These are phyloP conservation scores for Colletotrichum orchidophilum DNA, from an alignment of 2,329 filamentous ascomycete species.

Conservation along the genomic window DNA sequence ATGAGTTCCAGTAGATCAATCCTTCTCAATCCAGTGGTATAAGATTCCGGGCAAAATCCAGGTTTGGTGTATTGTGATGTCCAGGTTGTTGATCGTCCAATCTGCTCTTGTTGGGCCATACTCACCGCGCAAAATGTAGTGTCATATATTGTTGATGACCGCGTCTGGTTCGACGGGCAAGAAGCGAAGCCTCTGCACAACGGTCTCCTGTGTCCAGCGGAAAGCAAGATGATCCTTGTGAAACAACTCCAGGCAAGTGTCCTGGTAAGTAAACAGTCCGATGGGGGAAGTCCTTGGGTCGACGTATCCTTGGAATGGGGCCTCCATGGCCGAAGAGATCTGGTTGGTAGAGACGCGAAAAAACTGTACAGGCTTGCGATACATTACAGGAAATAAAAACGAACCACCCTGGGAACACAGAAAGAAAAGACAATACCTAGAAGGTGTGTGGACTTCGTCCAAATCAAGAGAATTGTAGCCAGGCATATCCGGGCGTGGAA, in stretches of 20 bases:
- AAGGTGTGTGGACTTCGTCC: slow-evolving; percentile 68
- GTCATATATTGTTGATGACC: slow-evolving; percentile 39
- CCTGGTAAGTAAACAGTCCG: slow-evolving; percentile 8
- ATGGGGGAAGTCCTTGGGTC: slow-evolving; percentile 15
- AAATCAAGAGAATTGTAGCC: slow-evolving; percentile 64
- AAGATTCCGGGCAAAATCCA: slow-evolving; percentile 6
- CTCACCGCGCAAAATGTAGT: slow-evolving; percentile 42
- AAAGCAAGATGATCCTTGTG: background rate
- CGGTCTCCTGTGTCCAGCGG: slow-evolving; percentile 24
- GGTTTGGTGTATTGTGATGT: slow-evolving; percentile 34
- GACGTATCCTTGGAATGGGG: slow-evolving; percentile 23
- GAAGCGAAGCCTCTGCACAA: background rate
- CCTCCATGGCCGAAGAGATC: slow-evolving; percentile 28
- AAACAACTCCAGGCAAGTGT: slow-evolving; percentile 22
- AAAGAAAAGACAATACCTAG: slow-evolving; percentile 69
- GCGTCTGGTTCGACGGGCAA: slow-evolving; percentile 43
- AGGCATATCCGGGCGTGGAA: slow-evolving; percentile 62
- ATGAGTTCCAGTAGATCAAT: background rate
- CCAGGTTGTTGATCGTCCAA: slow-evolving; percentile 32
- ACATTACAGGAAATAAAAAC: slow-evolving; percentile 46
- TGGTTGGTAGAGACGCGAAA: slow-evolving; percentile 35
- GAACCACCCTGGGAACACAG: slow-evolving; percentile 53
- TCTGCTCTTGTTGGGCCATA: slow-evolving; percentile 45
- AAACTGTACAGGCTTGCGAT: slow-evolving; percentile 41
- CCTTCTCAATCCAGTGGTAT: background rate